Evolutionary conservation across 2,329 filamentous ascomycete genomes (phyloP).

Genomic region (Ophiostoma triangulosporum): DNA sequence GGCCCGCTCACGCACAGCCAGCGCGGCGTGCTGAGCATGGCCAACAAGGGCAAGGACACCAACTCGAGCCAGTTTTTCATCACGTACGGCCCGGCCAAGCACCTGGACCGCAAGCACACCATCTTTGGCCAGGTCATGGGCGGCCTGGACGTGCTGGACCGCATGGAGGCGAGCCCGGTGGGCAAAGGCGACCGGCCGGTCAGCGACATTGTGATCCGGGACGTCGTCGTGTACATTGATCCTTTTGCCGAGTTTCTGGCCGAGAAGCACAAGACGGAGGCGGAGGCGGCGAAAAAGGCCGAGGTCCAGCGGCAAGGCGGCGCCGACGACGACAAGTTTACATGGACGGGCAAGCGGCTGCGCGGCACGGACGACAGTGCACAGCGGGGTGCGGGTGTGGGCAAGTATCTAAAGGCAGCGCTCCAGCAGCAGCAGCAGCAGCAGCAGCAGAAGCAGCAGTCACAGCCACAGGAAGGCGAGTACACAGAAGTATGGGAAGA

Average conservation of each 20-base stretch:
- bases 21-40: constrained; percentile 79
- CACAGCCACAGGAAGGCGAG: constrained; percentile 37
- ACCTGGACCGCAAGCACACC: constrained; percentile 93
- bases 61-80: constrained; percentile 95
- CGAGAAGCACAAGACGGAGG: constrained; percentile 53
- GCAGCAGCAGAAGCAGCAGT: constrained; percentile 30
- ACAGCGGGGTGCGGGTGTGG: constrained; percentile 35
- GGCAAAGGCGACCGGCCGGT: constrained; percentile 66
- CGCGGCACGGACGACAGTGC: constrained; percentile 37
- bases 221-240: constrained; percentile 78
- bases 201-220: constrained; percentile 66
- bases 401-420: constrained; percentile 69
- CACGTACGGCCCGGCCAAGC: constrained; percentile 69
- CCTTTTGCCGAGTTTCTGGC: constrained; percentile 90
- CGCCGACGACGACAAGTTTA: constrained; percentile 76
- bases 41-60: constrained; percentile 96
- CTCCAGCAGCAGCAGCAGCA: constrained; percentile 12
- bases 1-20: constrained; percentile 73
- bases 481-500: constrained; percentile 46
- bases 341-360: constrained; percentile 92
- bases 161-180: constrained; percentile 64
- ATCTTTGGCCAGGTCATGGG: constrained; percentile 81
- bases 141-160: constrained; percentile 55
- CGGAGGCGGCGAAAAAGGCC: constrained; percentile 41
- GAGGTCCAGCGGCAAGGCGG: constrained; percentile 52